Evolutionary conservation across 2,329 filamentous ascomycete species (phyloP), one percentile per base, ranked within the genome.

Genomic region (Tolypocladium tundrense): DNA sequence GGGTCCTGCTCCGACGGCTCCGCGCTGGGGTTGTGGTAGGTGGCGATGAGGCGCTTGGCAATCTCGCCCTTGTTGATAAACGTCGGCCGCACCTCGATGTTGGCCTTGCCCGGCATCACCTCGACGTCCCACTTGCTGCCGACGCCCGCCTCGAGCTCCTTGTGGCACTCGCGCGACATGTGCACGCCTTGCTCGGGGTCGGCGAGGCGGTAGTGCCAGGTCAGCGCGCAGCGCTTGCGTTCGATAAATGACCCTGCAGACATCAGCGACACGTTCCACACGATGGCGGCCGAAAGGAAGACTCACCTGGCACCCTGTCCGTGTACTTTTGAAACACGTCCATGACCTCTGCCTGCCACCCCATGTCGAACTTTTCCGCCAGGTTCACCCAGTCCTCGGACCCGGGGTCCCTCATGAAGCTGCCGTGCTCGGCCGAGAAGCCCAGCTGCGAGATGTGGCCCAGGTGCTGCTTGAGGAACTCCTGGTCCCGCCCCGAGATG

Each of bases 11-110:
- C 73, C 2, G 73, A 75, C 4, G 78, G 78, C 1, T 72, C 71
- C 1, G 73, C 76, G 8, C 77, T 74, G 4, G 68, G 75, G 58
- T 73, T 74, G 65, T 79, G 85, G 72, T 95, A 95, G 53, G 86
- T 85, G 27, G 83, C 77, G 42, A 97, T 86, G 21, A 99, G 80
- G 7, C 87, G 85, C 75, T 91, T 92, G 19, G 87, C 90, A 63
- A 97, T 97, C 73, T 95, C 91, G 37, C 94, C 94, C 78, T 99
- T 99, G 80, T 97, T 97, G 76, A 99, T 91, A 68, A 96, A 96
- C 1, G 87, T 92, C 35, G 93, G 93, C n/a, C 94, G 87, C 39
- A 97, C 93, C 73, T 99, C 94, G 33, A 99, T 80, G 70, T 97
- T 97, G 61, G 93, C 93, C 76, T 97, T 99, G 66, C 94, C 94